These are phyloP conservation scores for Scenedesmus sp. DNA, from an alignment of 163 green algal species.

Conservation along the genomic window DNA sequence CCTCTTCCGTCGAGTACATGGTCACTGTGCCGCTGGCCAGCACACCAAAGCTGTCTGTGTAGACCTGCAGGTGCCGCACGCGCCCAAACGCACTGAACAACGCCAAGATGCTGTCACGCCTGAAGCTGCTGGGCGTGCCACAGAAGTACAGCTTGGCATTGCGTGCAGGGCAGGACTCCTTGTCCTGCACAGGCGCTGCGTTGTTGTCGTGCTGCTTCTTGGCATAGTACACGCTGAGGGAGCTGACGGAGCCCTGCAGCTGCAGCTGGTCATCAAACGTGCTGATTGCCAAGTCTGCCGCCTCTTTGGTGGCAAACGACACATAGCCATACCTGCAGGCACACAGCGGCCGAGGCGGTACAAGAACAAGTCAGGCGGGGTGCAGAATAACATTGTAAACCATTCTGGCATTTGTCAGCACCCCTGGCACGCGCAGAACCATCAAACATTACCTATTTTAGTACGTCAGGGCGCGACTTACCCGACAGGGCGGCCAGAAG, in stretches of 20 bases:
- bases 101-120: constrained; percentile 44
- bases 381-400: background rate
- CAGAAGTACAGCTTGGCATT: constrained; percentile 58
- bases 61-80: constrained; percentile 56
- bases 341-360: background rate
- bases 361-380: background rate
- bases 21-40: constrained; percentile 53
- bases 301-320: constrained; percentile 44
- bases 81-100: constrained; percentile 53
- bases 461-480: background rate
- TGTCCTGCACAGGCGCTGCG: background rate
- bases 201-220: constrained; percentile 51
- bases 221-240: constrained; percentile 55
- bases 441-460: too few species aligned
- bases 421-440: background rate
- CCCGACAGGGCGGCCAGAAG: constrained; percentile 37
- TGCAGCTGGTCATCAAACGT: constrained; percentile 57
- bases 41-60: constrained; percentile 45
- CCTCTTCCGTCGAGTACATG: constrained; percentile 52
- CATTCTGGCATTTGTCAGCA: background rate
- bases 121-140: constrained; percentile 41
- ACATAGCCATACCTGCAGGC: constrained; percentile 53
- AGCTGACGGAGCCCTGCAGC: constrained; percentile 11
- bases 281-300: constrained; percentile 42
- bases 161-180: constrained; percentile 31